These are phyloP conservation scores for Pyrenopolyporus hunteri DNA, from an alignment of 495 filamentous ascomycete species.

Conservation along the genomic window DNA sequence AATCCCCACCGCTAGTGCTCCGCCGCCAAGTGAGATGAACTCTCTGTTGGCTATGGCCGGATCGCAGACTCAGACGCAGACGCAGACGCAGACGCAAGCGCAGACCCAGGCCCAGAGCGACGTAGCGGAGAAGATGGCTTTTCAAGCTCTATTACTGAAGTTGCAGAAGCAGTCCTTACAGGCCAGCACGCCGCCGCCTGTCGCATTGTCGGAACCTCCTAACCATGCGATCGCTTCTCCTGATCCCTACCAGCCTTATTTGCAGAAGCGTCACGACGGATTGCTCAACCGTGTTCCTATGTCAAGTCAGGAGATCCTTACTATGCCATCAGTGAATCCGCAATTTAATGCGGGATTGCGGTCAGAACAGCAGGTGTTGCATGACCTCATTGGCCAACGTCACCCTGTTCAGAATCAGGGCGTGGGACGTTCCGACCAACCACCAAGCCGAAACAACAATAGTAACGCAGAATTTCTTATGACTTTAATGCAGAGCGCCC, in stretches of 20 bases:
- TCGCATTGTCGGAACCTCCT: constrained; percentile 42
- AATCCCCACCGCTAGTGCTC: constrained; percentile 41
- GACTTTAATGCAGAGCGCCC: constrained; percentile 58
- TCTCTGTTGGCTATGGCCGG: constrained; percentile 40
- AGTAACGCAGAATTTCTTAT: constrained; percentile 62
- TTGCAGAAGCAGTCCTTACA: constrained; percentile 56
- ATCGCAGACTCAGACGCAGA: constrained; percentile 43
- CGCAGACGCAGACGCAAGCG: too few relatives aligned
- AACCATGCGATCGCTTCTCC: constrained; percentile 47
- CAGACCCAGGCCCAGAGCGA: too few relatives aligned
- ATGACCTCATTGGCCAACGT: constrained; percentile 60
- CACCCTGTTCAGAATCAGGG: constrained; percentile 47
- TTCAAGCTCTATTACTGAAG: constrained; percentile 86
- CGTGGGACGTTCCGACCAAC: constrained; percentile 46
- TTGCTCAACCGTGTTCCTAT: constrained; percentile 39
- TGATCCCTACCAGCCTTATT: constrained; percentile 52
- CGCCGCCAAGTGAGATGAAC: constrained; percentile 31
- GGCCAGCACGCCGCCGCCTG: constrained; percentile 32
- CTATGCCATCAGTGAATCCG: constrained; percentile 48
- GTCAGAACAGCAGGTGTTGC: constrained; percentile 58
- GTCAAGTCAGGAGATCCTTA: constrained; percentile 52
- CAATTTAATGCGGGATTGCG: constrained; percentile 46
- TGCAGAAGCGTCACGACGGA: constrained; percentile 50
- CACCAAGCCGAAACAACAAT: constrained; percentile 48
- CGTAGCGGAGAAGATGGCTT: constrained; percentile 84